Base-by-base conservation (phyloP, 1,284 basidiomycete species). In the Tilletia walkeri region DNA sequence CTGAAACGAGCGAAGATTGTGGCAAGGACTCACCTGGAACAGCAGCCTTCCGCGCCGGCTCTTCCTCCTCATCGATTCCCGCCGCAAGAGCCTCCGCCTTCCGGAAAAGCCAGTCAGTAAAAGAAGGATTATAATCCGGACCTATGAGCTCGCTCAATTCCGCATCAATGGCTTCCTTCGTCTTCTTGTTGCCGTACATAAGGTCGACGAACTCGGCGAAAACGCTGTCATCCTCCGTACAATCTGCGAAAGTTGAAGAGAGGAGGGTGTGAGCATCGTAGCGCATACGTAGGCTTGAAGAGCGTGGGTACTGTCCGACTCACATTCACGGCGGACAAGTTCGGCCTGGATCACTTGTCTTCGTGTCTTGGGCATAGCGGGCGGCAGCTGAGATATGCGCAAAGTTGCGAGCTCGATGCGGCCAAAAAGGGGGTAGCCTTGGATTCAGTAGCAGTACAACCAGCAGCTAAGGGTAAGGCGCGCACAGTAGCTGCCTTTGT, bases 181-280 rank as follows among this genome's bases (percentile, higher is more conserved):
- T 74, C 71, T 82, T 82, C 63, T 76, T 76, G 48, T 82, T 82
- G 45, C 80, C 80, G 47, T 83, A 72, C 83, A 84, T 84, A 65
- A 84, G 82, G 20, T 80, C 78, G 50, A 84, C 77, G 69, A 82
- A 83, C 67, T 83, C 83, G 65, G 81, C 80, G 67, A 70, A 68
- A 56, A 69, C 69, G 36, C 65, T 41, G 59, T 63, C 59, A 63
- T 63, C 59, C 36, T 63, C 36, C 9, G 59, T 34, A 34, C 59
- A 69, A 66, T 72, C 72, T 61, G 68, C 63, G n/a, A 36, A 24
- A 16, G 4, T 14, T 14, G 18, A 49, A 4, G 34, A 18, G 20
- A 9, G 48, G 10, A 20, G n/a, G 45, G 4, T 4, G 45, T 48
- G 12, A 61, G 56, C 9, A 9, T 34, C 6, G 41, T 45, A 14